These are phyloP conservation scores for Solanum chmielewskii DNA, from an alignment of 257 asterid genomes.

Conservation along the genomic window DNA sequence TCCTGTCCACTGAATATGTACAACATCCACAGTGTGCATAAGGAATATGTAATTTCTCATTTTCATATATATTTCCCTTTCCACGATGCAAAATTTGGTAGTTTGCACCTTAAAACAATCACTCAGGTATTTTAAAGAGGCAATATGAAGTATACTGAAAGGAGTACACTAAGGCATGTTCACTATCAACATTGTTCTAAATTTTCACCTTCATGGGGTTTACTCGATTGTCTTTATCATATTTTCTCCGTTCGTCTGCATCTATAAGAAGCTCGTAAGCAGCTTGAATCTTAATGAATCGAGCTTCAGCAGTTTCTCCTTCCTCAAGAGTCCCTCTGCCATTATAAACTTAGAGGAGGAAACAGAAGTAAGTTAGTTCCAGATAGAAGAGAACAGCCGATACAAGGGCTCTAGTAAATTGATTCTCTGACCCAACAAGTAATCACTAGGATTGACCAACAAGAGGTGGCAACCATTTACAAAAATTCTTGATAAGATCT, in stretches of 20 bases:
- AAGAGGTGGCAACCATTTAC: neutral
- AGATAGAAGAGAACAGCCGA: neutral
- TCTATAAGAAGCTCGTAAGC: slow-evolving; percentile 92
- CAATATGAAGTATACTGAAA: neutral
- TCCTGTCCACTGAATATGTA: neutral
- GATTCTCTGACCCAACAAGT: neutral
- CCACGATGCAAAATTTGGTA: neutral
- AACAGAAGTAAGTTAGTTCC: slow-evolving; percentile 15
- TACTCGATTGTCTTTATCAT: slow-evolving; percentile 64
- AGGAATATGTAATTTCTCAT: neutral
- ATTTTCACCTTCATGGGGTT: slow-evolving; percentile 83
- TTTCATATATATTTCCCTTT: neutral
- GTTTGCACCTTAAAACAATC: neutral
- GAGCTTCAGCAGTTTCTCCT: slow-evolving; percentile 95
- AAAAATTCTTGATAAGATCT: neutral
- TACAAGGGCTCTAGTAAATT: neutral
- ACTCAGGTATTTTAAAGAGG: neutral
- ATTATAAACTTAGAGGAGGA: slow-evolving; percentile 50
- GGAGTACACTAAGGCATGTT: neutral
- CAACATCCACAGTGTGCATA: neutral
- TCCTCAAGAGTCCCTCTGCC: slow-evolving; percentile 91
- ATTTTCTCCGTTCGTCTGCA: slow-evolving; percentile 57
- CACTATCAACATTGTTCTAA: neutral
- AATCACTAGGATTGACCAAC: neutral
- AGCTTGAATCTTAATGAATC: slow-evolving; percentile 94